Evolutionary conservation across 2,329 filamentous ascomycete genomes (phyloP), one percentile per base, ranked within the genome.

Genomic region (Diplodia sapinea): DNA sequence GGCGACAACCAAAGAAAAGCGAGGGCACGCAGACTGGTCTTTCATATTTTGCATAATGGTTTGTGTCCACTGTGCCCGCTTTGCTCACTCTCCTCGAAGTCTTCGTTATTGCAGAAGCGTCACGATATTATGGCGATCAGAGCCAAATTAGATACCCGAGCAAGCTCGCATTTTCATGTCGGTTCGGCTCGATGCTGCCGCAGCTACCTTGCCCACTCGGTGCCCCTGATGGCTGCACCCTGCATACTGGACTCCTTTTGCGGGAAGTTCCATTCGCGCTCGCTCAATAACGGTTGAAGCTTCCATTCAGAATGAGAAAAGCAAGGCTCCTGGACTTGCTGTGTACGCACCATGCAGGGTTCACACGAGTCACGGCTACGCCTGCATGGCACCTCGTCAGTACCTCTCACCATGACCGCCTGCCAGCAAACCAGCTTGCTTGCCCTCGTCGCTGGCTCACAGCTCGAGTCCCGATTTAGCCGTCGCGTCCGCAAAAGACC

Each of bases 161-260:
- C 17, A 20, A 47, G n/a, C n/a, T 47, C 43, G 43, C 43, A 26
- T 52, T 17, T 52, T 29, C 29, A 29, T 29, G 9, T 29, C 50
- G 36, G 26, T 17, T 63, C 59, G 47, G 59, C 20, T 38, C 36
- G 47, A 29, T 38, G 13, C 12, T 63, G 17, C 31, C 59, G 47
- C 29, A 13, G 57, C 40, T 8, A 31, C 17, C 15, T 7, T 62
- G n/a, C 57, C 43, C 13, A 13, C 31, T 5, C 17, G 5, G 12
- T 36, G 17, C 9, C 15, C 36, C 6, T 15, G 6, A 26, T 4
- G 56, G 43, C 29, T 11, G 36, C 31, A 20, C 57, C 15, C 40
- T 23, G 26, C 23, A 43, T 47, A 20, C 29, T 29, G 40, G 31
- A 4, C 26, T 23, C 43, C 43, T n/a, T 31, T 29, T 33, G 13